These are phyloP conservation scores for Cyclocybe aegerita DNA, from an alignment of 768 basidiomycete species.

Conservation along the genomic window DNA sequence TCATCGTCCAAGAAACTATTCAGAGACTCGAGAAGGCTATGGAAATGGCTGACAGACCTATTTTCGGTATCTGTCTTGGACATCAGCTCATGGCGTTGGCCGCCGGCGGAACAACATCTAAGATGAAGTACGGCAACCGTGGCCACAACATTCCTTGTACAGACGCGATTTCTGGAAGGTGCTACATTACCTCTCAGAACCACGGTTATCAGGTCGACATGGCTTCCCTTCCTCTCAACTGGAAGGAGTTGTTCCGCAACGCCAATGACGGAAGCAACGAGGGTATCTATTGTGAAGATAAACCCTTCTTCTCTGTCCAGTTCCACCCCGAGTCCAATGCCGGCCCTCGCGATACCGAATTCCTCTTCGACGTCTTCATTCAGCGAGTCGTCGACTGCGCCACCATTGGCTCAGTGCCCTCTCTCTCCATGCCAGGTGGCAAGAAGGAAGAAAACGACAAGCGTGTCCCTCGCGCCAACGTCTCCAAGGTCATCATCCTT, in stretches of 20 bases:
- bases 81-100: conserved; percentile 97
- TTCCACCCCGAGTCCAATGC: conserved; percentile 86
- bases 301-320: conserved; percentile 98
- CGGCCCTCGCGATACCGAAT: conserved; percentile 97
- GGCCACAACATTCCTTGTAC: conserved; percentile 99
- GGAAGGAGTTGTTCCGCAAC: conserved; percentile 94
- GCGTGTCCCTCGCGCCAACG: conserved; percentile 68
- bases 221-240: conserved; percentile 71
- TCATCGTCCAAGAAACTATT: conserved; percentile 76
- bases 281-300: conserved; percentile 90
- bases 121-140: conserved; percentile 99
- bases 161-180: conserved; percentile 87
- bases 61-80: conserved; percentile 98
- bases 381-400: conserved; percentile 79
- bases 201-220: conserved; percentile 97
- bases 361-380: conserved; percentile 97
- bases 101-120: conserved; percentile 89
- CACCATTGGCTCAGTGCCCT: conserved; percentile 48
- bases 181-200: conserved; percentile 99
- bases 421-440: conserved; percentile 76
- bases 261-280: conserved; percentile 98
- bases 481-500: conserved; percentile 93
- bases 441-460: conserved; percentile 80
- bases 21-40: conserved; percentile 63
- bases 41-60: conserved; percentile 74